Base-by-base conservation (phyloP, 257 asterid genomes). In the Solanum habrochaites region DNA sequence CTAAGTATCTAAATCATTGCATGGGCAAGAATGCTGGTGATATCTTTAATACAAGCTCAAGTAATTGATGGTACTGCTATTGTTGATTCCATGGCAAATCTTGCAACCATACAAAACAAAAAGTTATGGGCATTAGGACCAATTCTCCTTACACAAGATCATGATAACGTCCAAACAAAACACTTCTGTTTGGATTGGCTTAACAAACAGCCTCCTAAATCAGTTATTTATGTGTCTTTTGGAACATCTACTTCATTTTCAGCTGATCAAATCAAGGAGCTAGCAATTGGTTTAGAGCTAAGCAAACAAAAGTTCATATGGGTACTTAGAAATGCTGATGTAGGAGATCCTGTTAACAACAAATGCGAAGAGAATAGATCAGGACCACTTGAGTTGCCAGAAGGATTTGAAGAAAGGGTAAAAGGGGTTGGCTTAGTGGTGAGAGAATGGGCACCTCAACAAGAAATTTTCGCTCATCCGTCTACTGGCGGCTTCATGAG, bases 61-160 rank as follows among this genome's bases (percentile, higher is more conserved):
- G 25, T 70, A 32, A 70, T 70, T 31, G 42, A 69, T 29, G 75
- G 75, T 69, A 29, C 12, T 69, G 7, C 75, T 31, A 14, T 69
- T 69, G 35, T 69, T 69, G 75, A 69, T 20, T 31, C 75, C 6
- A 69, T 69, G 40, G 23, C 40, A 69, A 23, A 69, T 69, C n/a
- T 69, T 4, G 42, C 45, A 18, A 32, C 15, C 45, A 71, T 39
- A 5, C 84, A 84, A 11, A 83, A 31, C 2, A 83, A 89, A 56
- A 91, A 66, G 42, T 13, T 88, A 8, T 93, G 94, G 93, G 92
- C 91, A 15, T 10, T 94, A 5, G 95, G 94, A 7, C 97, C 95
- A 9, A 91, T 94, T 40, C 87, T 90, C 73, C 93, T 92, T 2
- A 15, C 85, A 0, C 35, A 25, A 60, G 21, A 32, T 20, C 85